phyloP scores from a whole-genome alignment of 1,284 basidiomycete genomes.

The Boletus albobrunnescens region DNA sequence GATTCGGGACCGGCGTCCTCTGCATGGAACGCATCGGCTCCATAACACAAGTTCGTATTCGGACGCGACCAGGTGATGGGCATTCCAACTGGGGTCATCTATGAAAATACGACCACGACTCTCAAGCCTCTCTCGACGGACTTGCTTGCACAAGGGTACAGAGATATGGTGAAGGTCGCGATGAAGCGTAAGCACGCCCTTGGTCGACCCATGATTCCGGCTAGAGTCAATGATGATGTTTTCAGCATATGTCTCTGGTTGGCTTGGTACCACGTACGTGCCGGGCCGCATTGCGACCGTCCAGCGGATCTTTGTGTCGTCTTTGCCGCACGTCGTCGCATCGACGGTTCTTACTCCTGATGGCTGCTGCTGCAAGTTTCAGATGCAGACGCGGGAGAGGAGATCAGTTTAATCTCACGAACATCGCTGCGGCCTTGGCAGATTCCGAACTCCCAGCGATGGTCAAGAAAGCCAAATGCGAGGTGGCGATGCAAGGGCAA shows the following conservation, averaged over 20 bases:
- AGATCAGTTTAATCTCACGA: conserved; percentile 16
- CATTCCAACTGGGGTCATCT: not conserved
- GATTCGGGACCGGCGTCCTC: conserved; percentile 12
- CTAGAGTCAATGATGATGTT: not conserved
- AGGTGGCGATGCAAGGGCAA: not conserved
- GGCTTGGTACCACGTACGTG: conserved; percentile 12
- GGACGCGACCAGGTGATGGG: conserved; percentile 5
- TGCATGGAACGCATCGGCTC: conserved; percentile 8
- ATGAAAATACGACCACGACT: conserved; percentile 5
- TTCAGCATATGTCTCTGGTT: conserved; percentile 12
- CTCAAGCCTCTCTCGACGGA: conserved; percentile 6
- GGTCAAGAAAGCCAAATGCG: conserved; percentile 6
- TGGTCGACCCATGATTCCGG: not conserved
- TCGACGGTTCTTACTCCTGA: conserved; percentile 7
- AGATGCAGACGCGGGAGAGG: conserved; percentile 8
- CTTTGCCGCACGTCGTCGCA: conserved; percentile 12
- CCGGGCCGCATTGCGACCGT: conserved; percentile 14
- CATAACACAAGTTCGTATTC: conserved; percentile 11
- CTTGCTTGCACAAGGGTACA: conserved; percentile 9
- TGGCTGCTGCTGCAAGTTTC: conserved; percentile 7
- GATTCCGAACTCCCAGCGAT: conserved; percentile 10
- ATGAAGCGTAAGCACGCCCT: conserved; percentile 13
- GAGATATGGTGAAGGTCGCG: conserved; percentile 9
- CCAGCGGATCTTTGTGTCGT: conserved; percentile 12
- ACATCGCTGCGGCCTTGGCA: conserved; percentile 11